Evolutionary conservation across 2,329 filamentous ascomycete species (phyloP), one percentile per base, ranked within the genome.

Genomic region (Alternaria viburni): DNA sequence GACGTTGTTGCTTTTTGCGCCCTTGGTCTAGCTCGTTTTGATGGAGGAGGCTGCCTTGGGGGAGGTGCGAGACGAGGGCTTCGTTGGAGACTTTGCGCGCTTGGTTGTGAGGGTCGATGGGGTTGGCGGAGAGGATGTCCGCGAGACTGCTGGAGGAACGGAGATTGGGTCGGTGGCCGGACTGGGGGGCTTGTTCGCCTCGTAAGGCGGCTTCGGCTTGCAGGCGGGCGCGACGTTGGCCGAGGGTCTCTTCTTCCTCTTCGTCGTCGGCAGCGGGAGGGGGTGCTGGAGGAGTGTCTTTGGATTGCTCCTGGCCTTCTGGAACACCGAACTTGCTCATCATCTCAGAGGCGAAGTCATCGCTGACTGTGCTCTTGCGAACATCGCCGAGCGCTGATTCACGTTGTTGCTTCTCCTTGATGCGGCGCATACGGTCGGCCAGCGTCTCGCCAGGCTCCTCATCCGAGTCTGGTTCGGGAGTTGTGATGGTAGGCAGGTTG

Each of bases 191-290:
- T 6, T 45, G 54, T 45, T 77, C 73, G 21, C 45, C 84, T 81
- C 64, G 69, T 5, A 87, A 86, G 26, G 87, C 86, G 7, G 89
- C 89, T 78, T 91, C 89, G 25, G 89, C 88, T 76, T 93, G 91
- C 2, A 96, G 83, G 25, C 92, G 87, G 26, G 88, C 88, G 1
- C 91, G 89, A 11, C 92, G 89, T 77, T 95, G 91, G 10, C 91
- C 92, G 0, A 96, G 83, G 0, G 92, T 95, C 75, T 96, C 92
- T 70, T 93, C 90, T 64, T 86, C 84, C 15, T 58, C 59, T 8
- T 43, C 62, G 5, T 49, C 28, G 12, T 45, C 43, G 7, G 58
- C 57, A 15, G 65, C 60, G 4, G 70, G 65, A 3, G 75, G 66
- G 17, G 69, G 63, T 28, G 65, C 57, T 6, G 69, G 74, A 50